Conservation (phyloP, 176 grass and related monocot genomes). For the Aegilops longissima region DNA sequence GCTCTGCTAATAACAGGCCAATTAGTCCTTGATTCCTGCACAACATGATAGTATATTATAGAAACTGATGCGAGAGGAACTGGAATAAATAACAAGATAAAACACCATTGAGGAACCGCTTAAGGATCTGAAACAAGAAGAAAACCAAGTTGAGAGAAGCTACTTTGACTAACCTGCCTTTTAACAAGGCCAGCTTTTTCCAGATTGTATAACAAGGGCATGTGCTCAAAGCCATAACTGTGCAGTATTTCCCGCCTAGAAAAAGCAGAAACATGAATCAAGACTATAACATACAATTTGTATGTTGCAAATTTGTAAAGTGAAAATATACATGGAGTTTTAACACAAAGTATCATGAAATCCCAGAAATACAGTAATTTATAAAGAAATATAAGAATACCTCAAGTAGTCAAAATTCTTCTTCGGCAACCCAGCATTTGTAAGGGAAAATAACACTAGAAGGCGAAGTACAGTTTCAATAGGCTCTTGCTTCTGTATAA, state of each 20-base stretch:
- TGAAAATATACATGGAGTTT: neutral
- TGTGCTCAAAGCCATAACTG: constrained; percentile 96
- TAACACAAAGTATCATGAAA: neutral
- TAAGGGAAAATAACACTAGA: constrained; percentile 90
- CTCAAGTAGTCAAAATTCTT: constrained; percentile 89
- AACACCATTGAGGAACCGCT: constrained; percentile 9
- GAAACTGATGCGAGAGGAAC: neutral
- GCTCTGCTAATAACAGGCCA: constrained; percentile 77
- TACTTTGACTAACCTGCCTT: constrained; percentile 66
- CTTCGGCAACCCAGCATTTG: constrained; percentile 86
- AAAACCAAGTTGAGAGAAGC: neutral
- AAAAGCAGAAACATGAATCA: neutral
- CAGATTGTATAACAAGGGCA: constrained; percentile 84
- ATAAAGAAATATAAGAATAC: constrained; percentile 46
- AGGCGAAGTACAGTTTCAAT: constrained; percentile 83
- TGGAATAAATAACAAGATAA: constrained; percentile 14
- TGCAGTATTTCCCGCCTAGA: constrained; percentile 91
- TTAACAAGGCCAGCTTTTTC: constrained; percentile 88
- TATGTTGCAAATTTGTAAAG: neutral
- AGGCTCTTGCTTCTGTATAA: constrained; percentile 95
- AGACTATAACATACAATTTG: neutral
- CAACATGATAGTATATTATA: neutral
- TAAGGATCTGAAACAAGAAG: neutral
- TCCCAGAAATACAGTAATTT: neutral
- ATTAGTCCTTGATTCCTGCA: constrained; percentile 78